A percentile compares a stretch with the other conserved stretches of the same genome.
Evolutionary conservation across 2,329 filamentous ascomycete genomes (phyloP).

Genomic region (Chrysoporthe deuterocubensis): DNA sequence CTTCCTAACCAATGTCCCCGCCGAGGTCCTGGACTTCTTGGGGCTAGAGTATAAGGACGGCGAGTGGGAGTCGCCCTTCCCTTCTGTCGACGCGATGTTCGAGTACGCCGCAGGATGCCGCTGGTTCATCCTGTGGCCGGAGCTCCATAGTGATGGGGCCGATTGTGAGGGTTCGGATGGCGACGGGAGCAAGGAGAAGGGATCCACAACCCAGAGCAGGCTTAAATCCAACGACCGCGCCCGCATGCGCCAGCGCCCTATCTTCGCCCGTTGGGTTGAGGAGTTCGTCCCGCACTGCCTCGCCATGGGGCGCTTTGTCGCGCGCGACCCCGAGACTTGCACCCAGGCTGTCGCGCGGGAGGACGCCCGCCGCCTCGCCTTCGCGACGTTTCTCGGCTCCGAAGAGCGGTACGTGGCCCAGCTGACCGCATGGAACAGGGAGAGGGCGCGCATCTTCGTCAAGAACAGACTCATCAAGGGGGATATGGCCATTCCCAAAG

Average conservation of each 20-base stretch:
- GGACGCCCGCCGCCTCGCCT: conserved; percentile 55
- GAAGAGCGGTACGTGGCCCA: conserved; percentile 48
- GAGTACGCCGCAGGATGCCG: conserved; percentile 62
- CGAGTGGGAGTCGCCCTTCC: conserved; percentile 61
- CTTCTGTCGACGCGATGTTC: conserved; percentile 59
- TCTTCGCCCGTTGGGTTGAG: conserved; percentile 65
- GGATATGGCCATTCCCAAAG: conserved; percentile 44
- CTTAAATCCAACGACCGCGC: conserved; percentile 61
- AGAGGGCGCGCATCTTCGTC: conserved; percentile 39
- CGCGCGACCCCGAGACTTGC: not conserved
- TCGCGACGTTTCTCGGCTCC: conserved; percentile 52
- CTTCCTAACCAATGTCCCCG: conserved; percentile 62
- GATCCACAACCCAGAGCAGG: conserved; percentile 38
- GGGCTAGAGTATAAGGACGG: conserved; percentile 53
- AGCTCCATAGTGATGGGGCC: not conserved
- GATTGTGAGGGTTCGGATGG: not conserved
- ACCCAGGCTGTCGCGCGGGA: conserved; percentile 42
- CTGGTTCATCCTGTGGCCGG: conserved; percentile 56
- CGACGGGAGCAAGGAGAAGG: conserved; percentile 25
- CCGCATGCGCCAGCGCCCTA: conserved; percentile 56
- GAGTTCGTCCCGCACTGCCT: conserved; percentile 63
- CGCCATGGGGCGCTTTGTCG: conserved; percentile 41
- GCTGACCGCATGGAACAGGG: conserved; percentile 45
- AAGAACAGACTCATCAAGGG: conserved; percentile 33
- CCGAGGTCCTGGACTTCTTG: conserved; percentile 63